Percentiles rank a stretch among this genome's conserved stretches.
Evolutionary conservation across 1,139 yeast species (phyloP).

Genomic region (Lodderomyces margitis): DNA sequence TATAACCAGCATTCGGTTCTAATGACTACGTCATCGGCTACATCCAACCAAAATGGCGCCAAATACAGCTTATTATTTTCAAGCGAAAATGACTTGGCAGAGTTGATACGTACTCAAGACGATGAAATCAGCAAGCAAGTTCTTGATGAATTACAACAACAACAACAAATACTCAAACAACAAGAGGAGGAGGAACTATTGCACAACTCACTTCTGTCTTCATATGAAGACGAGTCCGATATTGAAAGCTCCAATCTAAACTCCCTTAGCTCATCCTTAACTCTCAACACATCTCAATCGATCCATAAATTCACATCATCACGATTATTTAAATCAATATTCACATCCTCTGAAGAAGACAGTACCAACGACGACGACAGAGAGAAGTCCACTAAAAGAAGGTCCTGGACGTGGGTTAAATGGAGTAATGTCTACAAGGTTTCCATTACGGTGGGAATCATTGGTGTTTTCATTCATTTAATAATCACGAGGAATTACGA

Average conservation of each 20-base stretch:
- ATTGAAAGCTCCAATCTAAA: constrained; percentile 24
- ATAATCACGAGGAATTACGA: constrained; percentile 26
- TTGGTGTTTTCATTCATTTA: constrained; percentile 41
- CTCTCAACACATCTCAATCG: constrained; percentile 33
- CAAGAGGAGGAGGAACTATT: constrained; percentile 25
- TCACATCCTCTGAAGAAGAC: constrained; percentile 10
- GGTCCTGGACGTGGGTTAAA: constrained; percentile 10
- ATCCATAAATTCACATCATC: constrained; percentile 35
- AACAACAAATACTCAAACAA: constrained; percentile 17
- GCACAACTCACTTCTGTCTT: constrained; percentile 13
- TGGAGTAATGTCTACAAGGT: constrained; percentile 27
- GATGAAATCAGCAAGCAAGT: constrained; percentile 29
- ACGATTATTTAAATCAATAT: constrained; percentile 30
- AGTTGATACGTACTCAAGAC: constrained; percentile 29
- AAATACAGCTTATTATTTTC: constrained; percentile 7
- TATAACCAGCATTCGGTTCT: constrained; percentile 29
- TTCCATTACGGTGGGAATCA: constrained; percentile 41
- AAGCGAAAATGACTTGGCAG: constrained; percentile 12
- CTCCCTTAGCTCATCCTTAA: constrained; percentile 39
- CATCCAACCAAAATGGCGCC: not conserved
- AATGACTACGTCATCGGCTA: constrained; percentile 21
- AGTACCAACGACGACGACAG: constrained; percentile 12
- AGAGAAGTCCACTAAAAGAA: not conserved
- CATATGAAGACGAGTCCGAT: constrained; percentile 10
- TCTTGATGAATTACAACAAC: constrained; percentile 19